Conservation (phyloP, 441 rosid species). For the Populus hybrid region DNA sequence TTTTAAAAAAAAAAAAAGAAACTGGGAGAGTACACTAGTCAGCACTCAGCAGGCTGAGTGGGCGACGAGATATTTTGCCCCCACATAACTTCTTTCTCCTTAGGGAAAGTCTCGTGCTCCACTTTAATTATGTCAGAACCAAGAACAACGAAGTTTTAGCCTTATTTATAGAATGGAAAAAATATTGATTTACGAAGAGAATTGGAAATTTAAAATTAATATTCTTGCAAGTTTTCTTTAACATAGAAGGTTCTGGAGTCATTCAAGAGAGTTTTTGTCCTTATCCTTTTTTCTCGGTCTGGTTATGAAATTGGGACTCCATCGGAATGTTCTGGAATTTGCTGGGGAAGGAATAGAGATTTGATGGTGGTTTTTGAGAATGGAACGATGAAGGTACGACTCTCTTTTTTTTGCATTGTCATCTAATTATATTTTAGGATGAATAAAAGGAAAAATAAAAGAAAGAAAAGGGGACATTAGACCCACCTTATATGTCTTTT, state of each 20-base stretch:
- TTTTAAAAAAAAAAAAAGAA: not conserved
- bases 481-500: not conserved
- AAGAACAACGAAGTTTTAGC: not conserved
- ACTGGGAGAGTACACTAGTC: not conserved
- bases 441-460: not conserved
- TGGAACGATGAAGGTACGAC: too few relatives aligned
- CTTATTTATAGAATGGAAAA: not conserved
- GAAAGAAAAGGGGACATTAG: not conserved
- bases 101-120: constrained; percentile 22
- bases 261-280: not conserved
- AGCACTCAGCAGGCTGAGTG: not conserved
- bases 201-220: not conserved
- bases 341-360: not conserved
- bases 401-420: too few relatives aligned
- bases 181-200: not conserved
- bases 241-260: not conserved
- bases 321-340: not conserved
- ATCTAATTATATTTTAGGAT: not conserved
- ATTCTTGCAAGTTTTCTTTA: not conserved
- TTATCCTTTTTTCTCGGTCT: not conserved
- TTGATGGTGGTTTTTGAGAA: not conserved
- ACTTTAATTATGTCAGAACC: not conserved
- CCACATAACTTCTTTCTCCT: constrained; percentile 16
- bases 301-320: not conserved
- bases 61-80: constrained; percentile 10